A percentile compares a stretch with the other conserved stretches of the same genome.
Conservation (phyloP, 768 basidiomycete species). For the Phaeotremella fagi region DNA sequence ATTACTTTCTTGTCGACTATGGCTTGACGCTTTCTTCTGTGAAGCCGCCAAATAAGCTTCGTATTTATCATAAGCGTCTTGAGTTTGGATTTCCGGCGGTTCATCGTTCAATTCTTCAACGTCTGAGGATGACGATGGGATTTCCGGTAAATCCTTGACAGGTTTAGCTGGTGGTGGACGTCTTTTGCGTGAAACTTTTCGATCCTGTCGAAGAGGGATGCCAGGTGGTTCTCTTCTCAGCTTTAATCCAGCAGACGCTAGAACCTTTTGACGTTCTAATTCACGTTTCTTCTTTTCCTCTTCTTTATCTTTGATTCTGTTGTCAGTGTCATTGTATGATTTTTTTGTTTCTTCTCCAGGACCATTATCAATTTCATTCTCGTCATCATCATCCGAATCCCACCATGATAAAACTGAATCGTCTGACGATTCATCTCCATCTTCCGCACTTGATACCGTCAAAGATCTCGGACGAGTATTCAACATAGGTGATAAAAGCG, state of each 20-base stretch:
- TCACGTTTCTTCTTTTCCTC: conserved; percentile 61
- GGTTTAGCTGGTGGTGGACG: conserved; percentile 38
- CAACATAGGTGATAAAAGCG: conserved; percentile 3
- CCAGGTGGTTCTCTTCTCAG: conserved; percentile 62
- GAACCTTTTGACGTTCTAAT: conserved; percentile 69
- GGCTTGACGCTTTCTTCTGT: not conserved
- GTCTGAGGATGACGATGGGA: not conserved
- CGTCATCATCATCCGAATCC: conserved; percentile 40
- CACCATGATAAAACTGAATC: conserved; percentile 53
- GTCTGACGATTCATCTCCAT: conserved; percentile 45
- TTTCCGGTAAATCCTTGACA: not conserved
- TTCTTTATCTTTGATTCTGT: conserved; percentile 51
- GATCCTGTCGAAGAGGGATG: conserved; percentile 29
- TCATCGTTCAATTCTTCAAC: not conserved
- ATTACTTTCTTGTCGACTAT: not conserved
- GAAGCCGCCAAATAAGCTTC: conserved; percentile 65
- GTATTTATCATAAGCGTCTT: conserved; percentile 86
- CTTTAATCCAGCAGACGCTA: conserved; percentile 84
- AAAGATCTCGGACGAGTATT: conserved; percentile 12
- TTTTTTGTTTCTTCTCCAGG: too few relatives aligned
- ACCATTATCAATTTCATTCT: too few relatives aligned
- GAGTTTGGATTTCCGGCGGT: conserved; percentile 50
- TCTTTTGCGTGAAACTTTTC: conserved; percentile 16
- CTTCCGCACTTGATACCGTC: conserved; percentile 38
- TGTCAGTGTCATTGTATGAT: conserved; percentile 45